These are phyloP conservation scores for Clohesyomyces aquaticus DNA, from an alignment of 495 filamentous ascomycete genomes.

Conservation along the genomic window DNA sequence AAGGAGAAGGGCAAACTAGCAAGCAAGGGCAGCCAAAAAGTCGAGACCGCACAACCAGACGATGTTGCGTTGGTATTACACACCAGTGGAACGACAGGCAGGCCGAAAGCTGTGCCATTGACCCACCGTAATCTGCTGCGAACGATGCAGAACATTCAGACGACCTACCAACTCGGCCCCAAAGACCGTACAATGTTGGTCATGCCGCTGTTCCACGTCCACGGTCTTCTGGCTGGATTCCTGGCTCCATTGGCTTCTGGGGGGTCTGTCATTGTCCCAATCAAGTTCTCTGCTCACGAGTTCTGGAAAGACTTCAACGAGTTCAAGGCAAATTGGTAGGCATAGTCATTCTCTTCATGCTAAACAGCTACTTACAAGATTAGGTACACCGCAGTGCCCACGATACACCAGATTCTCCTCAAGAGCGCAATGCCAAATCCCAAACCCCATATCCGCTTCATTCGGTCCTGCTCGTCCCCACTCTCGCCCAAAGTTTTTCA, in stretches of 20 bases:
- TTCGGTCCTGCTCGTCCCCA: conserved; percentile 82
- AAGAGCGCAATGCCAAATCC: conserved; percentile 66
- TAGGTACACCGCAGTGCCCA: conserved; percentile 87
- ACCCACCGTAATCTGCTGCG: conserved; percentile 77
- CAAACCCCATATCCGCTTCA: conserved; percentile 76
- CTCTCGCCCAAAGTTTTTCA: conserved; percentile 77
- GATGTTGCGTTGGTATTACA: conserved; percentile 67
- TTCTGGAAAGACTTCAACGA: conserved; percentile 77
- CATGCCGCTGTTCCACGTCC: conserved; percentile 90
- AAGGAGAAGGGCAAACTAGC: conserved; percentile 71
- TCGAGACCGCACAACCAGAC: conserved; percentile 61
- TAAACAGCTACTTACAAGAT: too few relatives aligned
- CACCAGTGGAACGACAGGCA: conserved; percentile 78
- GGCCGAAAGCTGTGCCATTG: conserved; percentile 80
- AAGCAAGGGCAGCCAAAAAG: conserved; percentile 52
- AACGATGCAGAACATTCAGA: conserved; percentile 76
- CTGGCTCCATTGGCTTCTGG: conserved; percentile 72
- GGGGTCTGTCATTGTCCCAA: conserved; percentile 73
- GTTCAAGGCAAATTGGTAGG: conserved; percentile 79
- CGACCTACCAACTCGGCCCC: conserved; percentile 69
- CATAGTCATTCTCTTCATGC: too few relatives aligned
- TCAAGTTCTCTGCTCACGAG: conserved; percentile 76
- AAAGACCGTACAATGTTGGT: conserved; percentile 80
- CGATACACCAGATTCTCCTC: conserved; percentile 87
- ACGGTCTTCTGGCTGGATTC: conserved; percentile 78